Base-by-base conservation (phyloP, 2,329 filamentous ascomycete species). In the Dryadomyces quercivorus region DNA sequence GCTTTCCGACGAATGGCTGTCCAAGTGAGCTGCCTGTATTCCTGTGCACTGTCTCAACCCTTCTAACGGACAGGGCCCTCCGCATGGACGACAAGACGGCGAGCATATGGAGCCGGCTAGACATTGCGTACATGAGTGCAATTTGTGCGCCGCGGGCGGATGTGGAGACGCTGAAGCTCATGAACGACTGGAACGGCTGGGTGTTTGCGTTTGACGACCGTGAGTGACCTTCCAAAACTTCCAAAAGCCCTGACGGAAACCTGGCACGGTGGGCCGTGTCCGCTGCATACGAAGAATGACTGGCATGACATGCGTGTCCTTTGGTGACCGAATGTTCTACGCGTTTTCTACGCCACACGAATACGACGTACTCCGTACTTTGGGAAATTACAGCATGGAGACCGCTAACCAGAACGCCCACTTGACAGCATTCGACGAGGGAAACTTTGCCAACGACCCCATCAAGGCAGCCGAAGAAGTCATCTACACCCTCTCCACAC, bases 171-270 rank as follows among this genome's bases (percentile, higher is more conserved):
- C 40, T 51, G 5, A 51, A 51, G 21, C 38, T 43, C 13, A 43
- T 44, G 50, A 51, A 51, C 22, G 50, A 44, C 50, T 51, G 50
- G 38, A 51, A 44, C 16, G 50, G 50, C 50, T 51, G 50, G 50
- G 38, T 51, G 2, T 51, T 44, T 43, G 38, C 50, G 1, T 51
- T 51, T 15, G 50, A 51, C 16, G 49, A 50, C 16, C 49, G 49
- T 50, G 42, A 22, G 49, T 50, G 21, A 22, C 26, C 18, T 20
- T 20, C 44, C 44, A 12, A 18, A n/a, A n/a, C n/a, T n/a, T n/a
- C n/a, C n/a, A n/a, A 21, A 18, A 18, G 3, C 15, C 16, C 42
- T 6, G 4, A 8, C 26, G 4, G 26, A 31, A 31, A 31, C 26
- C 26, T 31, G 26, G 26, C 4, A 31, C 26, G 8, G 26, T 31